A percentile compares a stretch with the other conserved stretches of the same genome.
phyloP scores from a whole-genome alignment of 176 grass and related monocot genomes.

The Urochloa ruziziensis region DNA sequence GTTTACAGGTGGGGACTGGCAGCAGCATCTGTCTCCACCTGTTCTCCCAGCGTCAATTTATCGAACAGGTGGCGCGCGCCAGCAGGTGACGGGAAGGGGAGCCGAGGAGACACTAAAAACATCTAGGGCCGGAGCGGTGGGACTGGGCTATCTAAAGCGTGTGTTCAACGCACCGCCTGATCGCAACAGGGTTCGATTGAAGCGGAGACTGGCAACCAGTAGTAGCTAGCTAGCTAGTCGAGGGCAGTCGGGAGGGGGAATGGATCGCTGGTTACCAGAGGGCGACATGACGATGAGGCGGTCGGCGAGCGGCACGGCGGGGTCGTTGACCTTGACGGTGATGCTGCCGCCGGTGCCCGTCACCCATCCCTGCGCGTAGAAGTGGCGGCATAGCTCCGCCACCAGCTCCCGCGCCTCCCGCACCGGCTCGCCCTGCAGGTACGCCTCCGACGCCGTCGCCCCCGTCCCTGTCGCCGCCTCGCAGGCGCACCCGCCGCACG shows the following conservation, averaged over 20 bases:
- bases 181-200: too few relatives aligned
- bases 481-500: not conserved
- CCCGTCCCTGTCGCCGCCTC: constrained; percentile 5
- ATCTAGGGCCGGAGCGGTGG: not conserved
- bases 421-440: constrained; percentile 55
- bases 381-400: constrained; percentile 87
- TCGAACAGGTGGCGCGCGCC: constrained; percentile 15
- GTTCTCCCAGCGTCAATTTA: not conserved
- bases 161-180: too few relatives aligned
- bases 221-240: not conserved
- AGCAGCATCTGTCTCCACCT: too few relatives aligned
- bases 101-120: too few relatives aligned
- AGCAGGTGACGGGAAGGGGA: not conserved
- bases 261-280: constrained; percentile 47
- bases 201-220: too few relatives aligned
- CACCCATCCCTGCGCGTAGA: constrained; percentile 88
- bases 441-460: constrained; percentile 44
- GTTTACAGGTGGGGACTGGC: not conserved
- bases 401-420: constrained; percentile 75
- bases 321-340: constrained; percentile 89
- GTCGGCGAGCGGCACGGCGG: constrained; percentile 47
- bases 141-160: not conserved
- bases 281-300: constrained; percentile 91
- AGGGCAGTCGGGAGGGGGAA: not conserved
- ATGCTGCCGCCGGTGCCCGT: constrained; percentile 79